Evolutionary conservation across 495 filamentous ascomycete genomes (phyloP), one percentile per base, ranked within the genome.

Genomic region (Neurospora pannonica): DNA sequence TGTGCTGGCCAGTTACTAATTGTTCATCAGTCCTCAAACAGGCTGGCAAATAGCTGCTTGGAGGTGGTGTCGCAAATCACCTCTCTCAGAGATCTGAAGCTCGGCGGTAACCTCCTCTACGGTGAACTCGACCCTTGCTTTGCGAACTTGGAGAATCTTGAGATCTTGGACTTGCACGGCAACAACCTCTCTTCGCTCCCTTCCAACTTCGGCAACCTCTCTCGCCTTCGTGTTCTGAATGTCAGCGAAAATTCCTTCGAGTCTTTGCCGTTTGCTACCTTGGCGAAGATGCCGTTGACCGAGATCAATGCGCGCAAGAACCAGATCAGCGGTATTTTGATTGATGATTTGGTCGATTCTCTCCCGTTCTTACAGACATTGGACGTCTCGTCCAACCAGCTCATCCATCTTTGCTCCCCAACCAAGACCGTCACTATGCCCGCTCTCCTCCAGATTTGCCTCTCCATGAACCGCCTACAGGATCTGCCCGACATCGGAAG

Each of bases 181-280:
- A 99, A 99, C 81, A 87, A 87, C 69, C 86, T 99, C 28, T 90
- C 90, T n/a, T 83, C 85, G 3, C 83, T 99, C n/a, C 92, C 96
- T 0, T 79, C 87, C 19, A 86, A 87, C n/a, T 77, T 98, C 15
- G 86, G 84, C 38, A 86, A 87, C 37, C 83, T 98, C 38, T 83
- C 79, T 13, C 87, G 86, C 5, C 88, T 99, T 9, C 90, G 92
- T 67, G 84, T 90, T 13, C 83, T 99, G 60, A 94, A 97, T 76
- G 79, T 97, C 37, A 87, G 90, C 71, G 87, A 93, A 74, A 99
- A 99, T 76, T 82, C 86, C 34, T 86, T 99, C 40, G 87, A 85
- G 31, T 82, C 84, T 4, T 74, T 98, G 69, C 94, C 93, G 8
- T 90, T 94, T 72, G 88, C 89, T 13, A 85, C 84, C 15, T 82